These are phyloP conservation scores for Bothia castanella DNA, from an alignment of 1,284 basidiomycete genomes.

Conservation along the genomic window DNA sequence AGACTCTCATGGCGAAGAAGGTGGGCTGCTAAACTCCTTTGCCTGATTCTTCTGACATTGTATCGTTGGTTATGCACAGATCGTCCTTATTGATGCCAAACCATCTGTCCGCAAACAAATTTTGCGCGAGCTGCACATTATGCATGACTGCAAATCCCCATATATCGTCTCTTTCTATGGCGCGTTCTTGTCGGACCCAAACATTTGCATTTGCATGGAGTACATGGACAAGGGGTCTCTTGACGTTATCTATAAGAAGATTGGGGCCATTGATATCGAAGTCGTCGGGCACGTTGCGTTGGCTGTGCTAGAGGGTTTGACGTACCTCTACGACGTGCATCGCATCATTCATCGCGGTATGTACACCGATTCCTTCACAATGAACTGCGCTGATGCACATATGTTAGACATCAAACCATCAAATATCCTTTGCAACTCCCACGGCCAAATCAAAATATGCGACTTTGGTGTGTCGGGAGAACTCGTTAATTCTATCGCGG, in stretches of 20 bases:
- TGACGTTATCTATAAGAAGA: slow-evolving; percentile 92
- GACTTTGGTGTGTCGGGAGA: slow-evolving; percentile 99
- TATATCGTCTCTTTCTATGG: slow-evolving; percentile 98
- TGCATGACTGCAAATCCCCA: slow-evolving; percentile 92
- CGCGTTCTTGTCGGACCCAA: slow-evolving; percentile 92
- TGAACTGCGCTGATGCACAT: slow-evolving; percentile 5
- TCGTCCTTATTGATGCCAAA: slow-evolving; percentile 97
- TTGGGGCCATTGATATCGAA: slow-evolving; percentile 85
- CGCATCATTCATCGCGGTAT: slow-evolving; percentile 98
- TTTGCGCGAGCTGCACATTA: slow-evolving; percentile 94
- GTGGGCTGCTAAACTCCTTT: slow-evolving; percentile 41
- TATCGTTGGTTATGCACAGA: slow-evolving; percentile 46
- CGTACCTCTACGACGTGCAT: slow-evolving; percentile 98
- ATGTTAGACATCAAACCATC: slow-evolving; percentile 95
- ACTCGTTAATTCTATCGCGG: slow-evolving; percentile 96
- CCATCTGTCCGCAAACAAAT: slow-evolving; percentile 98
- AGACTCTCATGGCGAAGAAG: slow-evolving; percentile 93
- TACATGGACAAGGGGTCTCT: slow-evolving; percentile 90
- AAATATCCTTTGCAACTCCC: slow-evolving; percentile 93
- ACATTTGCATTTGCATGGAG: slow-evolving; percentile 99
- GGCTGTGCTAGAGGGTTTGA: slow-evolving; percentile 90
- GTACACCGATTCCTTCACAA: slow-evolving; percentile 22
- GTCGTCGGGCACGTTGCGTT: slow-evolving; percentile 90
- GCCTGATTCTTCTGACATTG: background rate
- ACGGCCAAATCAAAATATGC: slow-evolving; percentile 96